Evolutionary conservation across 176 grass and related monocot species (phyloP).

Genomic region (Neostapfia colusana): DNA sequence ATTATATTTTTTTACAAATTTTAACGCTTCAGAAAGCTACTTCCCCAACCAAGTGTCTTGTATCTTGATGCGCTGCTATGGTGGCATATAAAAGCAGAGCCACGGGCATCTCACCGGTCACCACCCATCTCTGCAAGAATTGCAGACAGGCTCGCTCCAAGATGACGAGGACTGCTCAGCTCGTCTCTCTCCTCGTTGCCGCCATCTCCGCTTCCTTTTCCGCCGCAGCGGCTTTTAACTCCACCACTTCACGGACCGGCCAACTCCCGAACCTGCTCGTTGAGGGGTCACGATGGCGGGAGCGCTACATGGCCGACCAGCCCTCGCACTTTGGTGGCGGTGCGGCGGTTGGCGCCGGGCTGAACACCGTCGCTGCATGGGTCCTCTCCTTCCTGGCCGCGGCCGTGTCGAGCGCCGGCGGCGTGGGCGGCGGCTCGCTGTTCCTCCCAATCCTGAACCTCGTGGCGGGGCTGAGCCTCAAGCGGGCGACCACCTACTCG

Average conservation of each 20-base stretch:
- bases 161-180: slow-evolving; percentile 24
- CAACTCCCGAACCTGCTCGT: slow-evolving; percentile 33
- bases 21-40: background rate
- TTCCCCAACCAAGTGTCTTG: background rate
- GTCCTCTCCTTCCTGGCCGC: slow-evolving; percentile 60
- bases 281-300: slow-evolving; percentile 49
- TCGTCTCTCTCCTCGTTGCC: slow-evolving; percentile 33
- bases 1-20: no score
- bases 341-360: background rate
- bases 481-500: slow-evolving; percentile 54
- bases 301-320: slow-evolving; percentile 20
- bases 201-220: slow-evolving; percentile 29
- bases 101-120: background rate
- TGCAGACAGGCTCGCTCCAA: background rate
- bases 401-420: slow-evolving; percentile 67
- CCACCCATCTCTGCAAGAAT: background rate
- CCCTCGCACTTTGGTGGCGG: background rate
- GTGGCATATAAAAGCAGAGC: slow-evolving; percentile 4
- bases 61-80: background rate
- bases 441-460: slow-evolving; percentile 80
- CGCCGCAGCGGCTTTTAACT: slow-evolving; percentile 25
- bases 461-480: slow-evolving; percentile 58
- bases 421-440: slow-evolving; percentile 70
- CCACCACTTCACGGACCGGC: slow-evolving; percentile 14
- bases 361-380: slow-evolving; percentile 40